Conservation (phyloP, 1,284 basidiomycete species). For the Wolfiporia cocos region DNA sequence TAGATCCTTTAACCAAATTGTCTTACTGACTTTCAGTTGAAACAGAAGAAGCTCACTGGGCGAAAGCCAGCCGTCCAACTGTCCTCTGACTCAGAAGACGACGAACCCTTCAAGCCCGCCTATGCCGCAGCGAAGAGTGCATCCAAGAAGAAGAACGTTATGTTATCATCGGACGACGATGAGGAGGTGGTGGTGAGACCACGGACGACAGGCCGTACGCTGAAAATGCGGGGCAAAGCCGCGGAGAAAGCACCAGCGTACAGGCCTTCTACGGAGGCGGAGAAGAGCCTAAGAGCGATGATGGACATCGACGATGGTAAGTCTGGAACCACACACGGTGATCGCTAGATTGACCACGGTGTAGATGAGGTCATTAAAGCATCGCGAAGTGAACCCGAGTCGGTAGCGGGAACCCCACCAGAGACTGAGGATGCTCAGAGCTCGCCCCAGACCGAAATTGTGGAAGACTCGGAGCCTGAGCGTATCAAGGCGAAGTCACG, state of each 20-base stretch:
- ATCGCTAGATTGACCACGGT: neutral
- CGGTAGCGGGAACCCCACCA: constrained; percentile 4
- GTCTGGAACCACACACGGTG: constrained; percentile 8
- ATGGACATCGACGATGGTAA: constrained; percentile 75
- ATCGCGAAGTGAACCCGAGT: constrained; percentile 17
- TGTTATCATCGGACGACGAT: constrained; percentile 2
- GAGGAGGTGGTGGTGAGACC: too few relatives aligned
- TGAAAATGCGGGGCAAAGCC: too few relatives aligned
- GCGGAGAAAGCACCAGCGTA: too few relatives aligned
- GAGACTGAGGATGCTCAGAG: constrained; percentile 13
- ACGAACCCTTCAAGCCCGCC: constrained; percentile 13
- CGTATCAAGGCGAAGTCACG: constrained; percentile 34
- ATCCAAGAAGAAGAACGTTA: neutral
- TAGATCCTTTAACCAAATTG: too few relatives aligned
- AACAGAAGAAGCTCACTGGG: neutral
- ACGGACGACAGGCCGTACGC: constrained; percentile 11
- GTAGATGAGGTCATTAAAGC: constrained; percentile 36
- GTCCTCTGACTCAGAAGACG: constrained; percentile 44
- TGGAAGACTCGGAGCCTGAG: constrained; percentile 28
- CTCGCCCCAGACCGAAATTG: constrained; percentile 18
- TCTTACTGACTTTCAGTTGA: too few relatives aligned
- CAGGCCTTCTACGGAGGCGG: constrained; percentile 25
- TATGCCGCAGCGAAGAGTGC: neutral
- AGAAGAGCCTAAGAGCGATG: constrained; percentile 48
- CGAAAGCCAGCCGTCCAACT: neutral